Percentiles rank a stretch among this genome's conserved stretches.
Conservation (phyloP, 2,329 filamentous ascomycete genomes). For the Colletotrichum sp. region DNA sequence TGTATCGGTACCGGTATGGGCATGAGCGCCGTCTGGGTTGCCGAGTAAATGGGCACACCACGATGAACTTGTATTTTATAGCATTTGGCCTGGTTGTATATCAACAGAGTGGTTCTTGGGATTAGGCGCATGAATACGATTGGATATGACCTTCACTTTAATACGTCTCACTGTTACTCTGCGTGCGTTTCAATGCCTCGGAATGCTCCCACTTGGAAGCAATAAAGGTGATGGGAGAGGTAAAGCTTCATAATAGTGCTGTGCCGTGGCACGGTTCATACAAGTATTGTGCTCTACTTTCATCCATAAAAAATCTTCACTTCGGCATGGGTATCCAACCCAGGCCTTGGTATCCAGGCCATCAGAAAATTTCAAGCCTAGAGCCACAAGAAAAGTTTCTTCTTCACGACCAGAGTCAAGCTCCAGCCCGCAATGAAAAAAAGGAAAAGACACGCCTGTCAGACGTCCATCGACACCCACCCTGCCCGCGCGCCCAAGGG, state of each 20-base stretch:
- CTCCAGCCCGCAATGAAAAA: constrained; percentile 62
- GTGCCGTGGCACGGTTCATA: neutral
- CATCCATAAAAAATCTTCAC: neutral
- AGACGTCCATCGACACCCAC: constrained; percentile 90
- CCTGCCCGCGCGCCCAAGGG: constrained; percentile 78
- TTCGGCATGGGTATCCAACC: accelerated
- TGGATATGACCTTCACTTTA: neutral
- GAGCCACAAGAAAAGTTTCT: constrained; percentile 38
- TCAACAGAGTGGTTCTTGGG: constrained; percentile 11
- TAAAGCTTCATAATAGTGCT: neutral
- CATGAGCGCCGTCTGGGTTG: constrained; percentile 96
- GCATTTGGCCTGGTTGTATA: constrained; percentile 12
- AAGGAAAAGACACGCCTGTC: constrained; percentile 67
- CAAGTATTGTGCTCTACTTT: neutral
- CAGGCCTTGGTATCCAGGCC: neutral
- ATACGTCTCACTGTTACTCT: neutral
- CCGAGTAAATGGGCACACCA: constrained; percentile 67
- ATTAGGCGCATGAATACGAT: constrained; percentile 11
- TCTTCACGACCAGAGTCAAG: constrained; percentile 55
- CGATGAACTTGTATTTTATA: constrained; percentile 6
- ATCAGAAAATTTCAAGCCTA: neutral
- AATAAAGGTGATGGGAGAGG: neutral
- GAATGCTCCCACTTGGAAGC: neutral
- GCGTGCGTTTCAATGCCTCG: neutral
- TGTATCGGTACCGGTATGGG: constrained; percentile 98